phyloP scores from a whole-genome alignment of 352 stramenopile species.

The Phytophthora chlamydospora region DNA sequence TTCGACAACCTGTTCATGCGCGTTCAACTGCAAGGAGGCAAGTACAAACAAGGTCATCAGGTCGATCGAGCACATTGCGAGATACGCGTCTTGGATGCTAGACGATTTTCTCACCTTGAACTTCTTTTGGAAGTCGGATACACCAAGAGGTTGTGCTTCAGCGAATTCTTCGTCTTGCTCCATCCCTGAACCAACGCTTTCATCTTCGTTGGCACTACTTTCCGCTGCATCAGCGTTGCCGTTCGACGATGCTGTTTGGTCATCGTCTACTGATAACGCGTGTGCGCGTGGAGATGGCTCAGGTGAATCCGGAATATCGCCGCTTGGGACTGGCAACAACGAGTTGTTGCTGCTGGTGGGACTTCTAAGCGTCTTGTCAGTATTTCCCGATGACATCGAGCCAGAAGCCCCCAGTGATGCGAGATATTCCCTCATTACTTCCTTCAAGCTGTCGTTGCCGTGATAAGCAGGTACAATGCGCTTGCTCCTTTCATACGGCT shows the following conservation, averaged over 20 bases:
- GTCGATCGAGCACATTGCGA: not conserved
- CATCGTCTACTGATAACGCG: conserved; percentile 2
- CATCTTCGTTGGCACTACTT: conserved; percentile 13
- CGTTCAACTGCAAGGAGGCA: conserved; percentile 46
- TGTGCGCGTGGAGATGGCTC: conserved; percentile 18
- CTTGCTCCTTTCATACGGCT: conserved; percentile 53
- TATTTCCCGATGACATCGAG: conserved; percentile 18
- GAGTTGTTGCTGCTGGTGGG: conserved; percentile 2
- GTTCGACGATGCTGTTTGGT: conserved; percentile 2
- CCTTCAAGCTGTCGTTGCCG: conserved; percentile 56
- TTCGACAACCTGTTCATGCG: conserved; percentile 79
- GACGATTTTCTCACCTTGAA: conserved; percentile 63
- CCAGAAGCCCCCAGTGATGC: conserved; percentile 17
- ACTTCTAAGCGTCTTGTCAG: conserved; percentile 21
- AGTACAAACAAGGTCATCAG: conserved; percentile 10
- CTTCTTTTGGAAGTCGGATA: conserved; percentile 84
- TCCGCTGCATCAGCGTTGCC: conserved; percentile 15
- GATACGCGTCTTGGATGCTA: not conserved
- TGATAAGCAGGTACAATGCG: conserved; percentile 54
- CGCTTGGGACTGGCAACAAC: conserved; percentile 9
- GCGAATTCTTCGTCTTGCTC: conserved; percentile 48
- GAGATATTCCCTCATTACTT: conserved; percentile 62
- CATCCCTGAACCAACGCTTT: conserved; percentile 15
- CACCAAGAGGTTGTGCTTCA: conserved; percentile 52
- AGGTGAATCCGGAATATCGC: conserved; percentile 7